Evolutionary conservation across 2,329 filamentous ascomycete genomes (phyloP).

Genomic region (Calonectria fujianensis): DNA sequence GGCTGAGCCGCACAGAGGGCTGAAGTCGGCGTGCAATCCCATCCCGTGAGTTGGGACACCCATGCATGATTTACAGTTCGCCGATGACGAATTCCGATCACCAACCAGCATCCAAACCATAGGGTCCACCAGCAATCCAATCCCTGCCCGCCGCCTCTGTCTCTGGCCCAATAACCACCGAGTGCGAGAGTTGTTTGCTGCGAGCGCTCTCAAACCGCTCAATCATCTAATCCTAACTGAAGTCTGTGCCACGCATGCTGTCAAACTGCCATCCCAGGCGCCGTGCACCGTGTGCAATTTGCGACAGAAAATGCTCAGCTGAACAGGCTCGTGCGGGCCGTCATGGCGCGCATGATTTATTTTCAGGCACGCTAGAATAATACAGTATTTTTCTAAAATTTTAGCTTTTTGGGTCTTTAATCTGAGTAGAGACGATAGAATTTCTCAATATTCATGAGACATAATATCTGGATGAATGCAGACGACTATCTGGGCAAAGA

Average conservation of each 20-base stretch:
- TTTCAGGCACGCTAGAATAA: neutral
- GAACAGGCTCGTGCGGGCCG: neutral
- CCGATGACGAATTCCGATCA: slow-evolving; percentile 1
- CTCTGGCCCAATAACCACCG: neutral
- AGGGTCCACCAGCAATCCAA: neutral
- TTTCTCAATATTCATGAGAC: too few relatives aligned
- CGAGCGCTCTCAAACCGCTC: neutral
- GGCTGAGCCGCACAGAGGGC: neutral
- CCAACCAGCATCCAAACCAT: neutral
- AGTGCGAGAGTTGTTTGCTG: neutral
- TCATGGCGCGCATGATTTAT: neutral
- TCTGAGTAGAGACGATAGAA: too few relatives aligned
- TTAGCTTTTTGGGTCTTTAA: too few relatives aligned
- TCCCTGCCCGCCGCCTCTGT: neutral
- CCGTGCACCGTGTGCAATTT: neutral
- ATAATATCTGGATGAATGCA: too few relatives aligned
- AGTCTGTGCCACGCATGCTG: neutral
- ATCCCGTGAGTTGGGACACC: neutral
- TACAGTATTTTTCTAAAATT: too few relatives aligned
- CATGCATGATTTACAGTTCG: neutral
- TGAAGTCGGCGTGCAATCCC: neutral
- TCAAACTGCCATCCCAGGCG: neutral
- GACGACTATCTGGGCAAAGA: too few relatives aligned
- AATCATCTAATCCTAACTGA: neutral
- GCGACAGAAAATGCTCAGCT: neutral